phyloP scores from a whole-genome alignment of 805 yeast species.

The Kuraishia floccosa region DNA sequence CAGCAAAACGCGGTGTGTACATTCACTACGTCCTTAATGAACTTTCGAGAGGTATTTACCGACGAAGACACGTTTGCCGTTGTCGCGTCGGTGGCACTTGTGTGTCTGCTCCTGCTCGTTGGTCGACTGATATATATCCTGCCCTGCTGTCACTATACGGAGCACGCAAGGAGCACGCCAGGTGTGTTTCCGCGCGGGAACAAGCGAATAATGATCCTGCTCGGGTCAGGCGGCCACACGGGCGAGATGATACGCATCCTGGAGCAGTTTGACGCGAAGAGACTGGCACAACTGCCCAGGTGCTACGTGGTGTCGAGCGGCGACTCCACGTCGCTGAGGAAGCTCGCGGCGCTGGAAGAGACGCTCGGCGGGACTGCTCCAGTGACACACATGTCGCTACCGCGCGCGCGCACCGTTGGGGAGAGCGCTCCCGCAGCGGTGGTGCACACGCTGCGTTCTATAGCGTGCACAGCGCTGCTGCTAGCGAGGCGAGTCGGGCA shows the following conservation, averaged over 20 bases:
- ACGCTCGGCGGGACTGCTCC: slow-evolving; percentile 4
- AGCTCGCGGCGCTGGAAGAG: slow-evolving; percentile 25
- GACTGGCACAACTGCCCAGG: slow-evolving; percentile 10
- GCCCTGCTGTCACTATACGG: slow-evolving; percentile 9
- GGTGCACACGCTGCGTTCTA: slow-evolving; percentile 16
- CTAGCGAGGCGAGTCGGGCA: slow-evolving; percentile 1
- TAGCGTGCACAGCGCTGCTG: slow-evolving; percentile 8
- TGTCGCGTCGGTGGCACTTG: slow-evolving; percentile 4
- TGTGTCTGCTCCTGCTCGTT: slow-evolving; percentile 2
- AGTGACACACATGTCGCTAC: slow-evolving; percentile 14
- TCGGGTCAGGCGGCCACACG: slow-evolving; percentile 96
- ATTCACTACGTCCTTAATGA: too few species aligned
- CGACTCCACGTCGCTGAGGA: slow-evolving; percentile 30
- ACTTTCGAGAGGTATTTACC: too few species aligned
- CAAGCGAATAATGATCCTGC: slow-evolving; percentile 36
- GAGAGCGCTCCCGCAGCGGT: slow-evolving; percentile 20
- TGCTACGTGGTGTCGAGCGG: slow-evolving; percentile 28
- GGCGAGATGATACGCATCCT: slow-evolving; percentile 86
- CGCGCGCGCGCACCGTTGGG: slow-evolving; percentile 25
- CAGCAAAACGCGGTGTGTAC: too few species aligned
- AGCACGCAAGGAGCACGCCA: too few species aligned
- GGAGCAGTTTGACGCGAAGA: slow-evolving; percentile 18
- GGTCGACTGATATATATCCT: slow-evolving; percentile 11
- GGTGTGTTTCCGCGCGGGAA: neutral
- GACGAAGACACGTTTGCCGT: slow-evolving; percentile 12